A percentile compares a stretch with the other conserved stretches of the same genome.
Conservation (phyloP, 2,329 filamentous ascomycete species). For the Tolypocladium ovalisporum region DNA sequence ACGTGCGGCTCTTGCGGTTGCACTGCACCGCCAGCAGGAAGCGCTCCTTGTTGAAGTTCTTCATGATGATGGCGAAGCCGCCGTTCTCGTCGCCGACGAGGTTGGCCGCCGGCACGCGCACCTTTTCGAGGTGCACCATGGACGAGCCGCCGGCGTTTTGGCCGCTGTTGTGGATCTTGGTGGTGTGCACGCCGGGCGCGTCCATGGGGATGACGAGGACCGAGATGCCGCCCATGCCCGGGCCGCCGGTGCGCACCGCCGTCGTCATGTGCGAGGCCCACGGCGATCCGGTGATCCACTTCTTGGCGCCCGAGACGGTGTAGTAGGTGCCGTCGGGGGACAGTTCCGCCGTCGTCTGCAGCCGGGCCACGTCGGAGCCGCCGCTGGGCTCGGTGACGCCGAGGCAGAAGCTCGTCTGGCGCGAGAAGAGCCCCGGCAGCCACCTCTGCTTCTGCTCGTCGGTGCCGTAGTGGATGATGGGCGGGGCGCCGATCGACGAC, state of each 20-base stretch:
- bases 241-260: conserved; percentile 47
- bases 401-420: conserved; percentile 50
- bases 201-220: conserved; percentile 45
- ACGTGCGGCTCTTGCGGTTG: conserved; percentile 46
- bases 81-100: conserved; percentile 38
- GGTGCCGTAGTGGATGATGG: conserved; percentile 52
- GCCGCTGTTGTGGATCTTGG: conserved; percentile 51
- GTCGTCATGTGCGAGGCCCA: conserved; percentile 52
- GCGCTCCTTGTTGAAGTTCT: conserved; percentile 46
- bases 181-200: conserved; percentile 34
- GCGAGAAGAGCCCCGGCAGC: conserved; percentile 46
- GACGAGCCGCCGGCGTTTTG: conserved; percentile 54
- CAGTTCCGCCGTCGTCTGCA: conserved; percentile 46
- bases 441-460: conserved; percentile 35
- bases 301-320: conserved; percentile 56
- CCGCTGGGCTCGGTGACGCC: conserved; percentile 54
- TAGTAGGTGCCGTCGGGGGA: conserved; percentile 44
- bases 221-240: conserved; percentile 42
- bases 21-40: conserved; percentile 45
- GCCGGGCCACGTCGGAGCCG: conserved; percentile 53
- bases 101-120: conserved; percentile 33
- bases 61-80: conserved; percentile 48
- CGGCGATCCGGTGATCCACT: conserved; percentile 55
- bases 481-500: conserved; percentile 51
- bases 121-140: conserved; percentile 44